A percentile compares a stretch with the other conserved stretches of the same genome.
Conservation (phyloP, 129 eudicot species). For the Tagetes patula region DNA sequence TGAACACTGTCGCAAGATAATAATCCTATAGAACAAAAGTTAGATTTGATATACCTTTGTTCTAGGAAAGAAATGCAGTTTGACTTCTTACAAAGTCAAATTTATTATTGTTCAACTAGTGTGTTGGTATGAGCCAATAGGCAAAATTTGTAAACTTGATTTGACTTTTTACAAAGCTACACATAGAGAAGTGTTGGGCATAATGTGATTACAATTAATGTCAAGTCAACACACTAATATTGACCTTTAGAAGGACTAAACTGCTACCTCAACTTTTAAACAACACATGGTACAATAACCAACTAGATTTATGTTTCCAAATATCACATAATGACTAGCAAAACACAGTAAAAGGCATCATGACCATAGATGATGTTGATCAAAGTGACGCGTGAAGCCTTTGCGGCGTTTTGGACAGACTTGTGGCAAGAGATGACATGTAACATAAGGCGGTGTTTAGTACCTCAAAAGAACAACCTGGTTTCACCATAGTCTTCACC, state of each 20-base stretch:
- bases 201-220: background rate
- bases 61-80: slow-evolving; percentile 1
- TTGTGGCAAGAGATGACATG: slow-evolving; percentile 39
- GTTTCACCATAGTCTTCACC: slow-evolving; percentile 49
- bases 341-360: background rate
- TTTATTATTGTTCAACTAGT: slow-evolving; percentile 1
- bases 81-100: slow-evolving; percentile 17
- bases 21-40: too few species aligned
- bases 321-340: background rate
- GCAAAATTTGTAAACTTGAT: background rate
- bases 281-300: background rate
- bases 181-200: slow-evolving; percentile 1
- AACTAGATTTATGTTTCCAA: background rate
- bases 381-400: slow-evolving; percentile 45
- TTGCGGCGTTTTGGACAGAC: slow-evolving; percentile 39
- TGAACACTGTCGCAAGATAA: too few species aligned
- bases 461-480: slow-evolving; percentile 55
- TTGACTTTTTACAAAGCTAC: background rate
- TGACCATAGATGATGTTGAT: background rate
- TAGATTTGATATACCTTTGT: background rate
- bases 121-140: background rate
- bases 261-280: background rate
- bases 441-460: slow-evolving; percentile 45
- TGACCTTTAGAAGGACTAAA: background rate
- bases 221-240: background rate